Evolutionary conservation across 1,284 basidiomycete species (phyloP).

Genomic region (Naganishia cerealis): DNA sequence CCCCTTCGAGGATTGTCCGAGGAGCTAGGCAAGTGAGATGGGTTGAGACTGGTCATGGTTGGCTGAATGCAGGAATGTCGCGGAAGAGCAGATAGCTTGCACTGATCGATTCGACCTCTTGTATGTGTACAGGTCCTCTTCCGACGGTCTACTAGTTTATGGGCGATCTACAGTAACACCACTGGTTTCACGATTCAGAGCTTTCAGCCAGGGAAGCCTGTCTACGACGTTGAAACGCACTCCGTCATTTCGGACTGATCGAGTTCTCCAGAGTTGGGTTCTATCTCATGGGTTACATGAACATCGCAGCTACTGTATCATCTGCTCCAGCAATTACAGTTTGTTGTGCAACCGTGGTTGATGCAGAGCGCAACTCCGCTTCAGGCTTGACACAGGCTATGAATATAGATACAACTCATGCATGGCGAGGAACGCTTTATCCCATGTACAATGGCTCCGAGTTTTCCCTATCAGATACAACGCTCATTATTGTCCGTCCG

Average conservation of each 20-base stretch:
- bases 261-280: background rate
- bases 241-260: background rate
- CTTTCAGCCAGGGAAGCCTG: background rate
- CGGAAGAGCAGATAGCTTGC: background rate
- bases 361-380: too few species aligned
- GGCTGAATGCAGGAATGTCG: background rate
- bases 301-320: too few species aligned
- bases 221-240: background rate
- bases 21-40: constrained; percentile 44
- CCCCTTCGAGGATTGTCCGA: constrained; percentile 36
- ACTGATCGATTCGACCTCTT: background rate
- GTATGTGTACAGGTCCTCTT: too few species aligned
- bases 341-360: background rate
- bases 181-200: background rate
- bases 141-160: too few species aligned
- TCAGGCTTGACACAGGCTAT: background rate
- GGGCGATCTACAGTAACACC: too few species aligned
- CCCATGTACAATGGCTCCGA: background rate
- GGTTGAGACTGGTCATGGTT: constrained; percentile 48
- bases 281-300: too few species aligned
- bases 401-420: background rate
- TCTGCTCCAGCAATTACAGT: too few species aligned
- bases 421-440: background rate
- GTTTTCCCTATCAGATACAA: constrained; percentile 3
- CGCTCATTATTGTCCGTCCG: constrained; percentile 11